Percentiles rank a stretch among this genome's conserved stretches.
Conservation (phyloP, 2,329 filamentous ascomycete species). For the Pseudocercospora fijiensis region DNA sequence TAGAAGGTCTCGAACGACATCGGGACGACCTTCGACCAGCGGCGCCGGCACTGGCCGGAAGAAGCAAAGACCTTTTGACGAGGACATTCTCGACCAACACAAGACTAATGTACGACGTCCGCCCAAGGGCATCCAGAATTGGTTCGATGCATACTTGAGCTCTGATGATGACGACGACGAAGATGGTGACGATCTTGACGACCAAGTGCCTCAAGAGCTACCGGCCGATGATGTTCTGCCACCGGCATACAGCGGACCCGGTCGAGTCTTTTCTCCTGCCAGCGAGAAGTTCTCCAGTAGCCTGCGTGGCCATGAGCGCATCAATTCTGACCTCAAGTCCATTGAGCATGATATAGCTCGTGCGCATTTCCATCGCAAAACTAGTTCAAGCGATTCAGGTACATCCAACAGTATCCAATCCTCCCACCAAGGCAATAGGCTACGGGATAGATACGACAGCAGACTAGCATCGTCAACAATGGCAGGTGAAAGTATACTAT, state of each 20-base stretch:
- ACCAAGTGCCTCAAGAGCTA: conserved; percentile 25
- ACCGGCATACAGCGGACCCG: conserved; percentile 21
- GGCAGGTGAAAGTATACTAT: conserved; percentile 20
- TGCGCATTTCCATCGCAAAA: conserved; percentile 3
- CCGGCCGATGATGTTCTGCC: conserved; percentile 26
- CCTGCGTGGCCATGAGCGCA: conserved; percentile 2
- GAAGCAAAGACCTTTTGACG: conserved; percentile 30
- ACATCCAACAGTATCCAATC: conserved; percentile 29
- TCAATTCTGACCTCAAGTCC: not conserved
- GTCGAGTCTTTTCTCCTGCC: conserved; percentile 12
- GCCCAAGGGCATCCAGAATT: conserved; percentile 51
- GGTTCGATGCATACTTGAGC: conserved; percentile 47
- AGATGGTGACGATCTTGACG: conserved; percentile 21
- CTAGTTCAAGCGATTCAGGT: conserved; percentile 11
- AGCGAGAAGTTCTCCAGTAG: conserved; percentile 17
- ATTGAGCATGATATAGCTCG: conserved; percentile 16
- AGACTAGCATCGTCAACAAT: conserved; percentile 11
- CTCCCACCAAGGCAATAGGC: conserved; percentile 18
- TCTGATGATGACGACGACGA: conserved; percentile 34
- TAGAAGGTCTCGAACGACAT: conserved; percentile 7
- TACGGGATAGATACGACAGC: not conserved
- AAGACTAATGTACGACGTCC: conserved; percentile 50
- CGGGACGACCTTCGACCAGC: conserved; percentile 14
- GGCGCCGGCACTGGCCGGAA: conserved; percentile 12
- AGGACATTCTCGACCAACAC: conserved; percentile 46